A percentile compares a stretch with the other conserved stretches of the same genome.
Conservation (phyloP, 2,329 filamentous ascomycete genomes). For the Penicillium sp. region DNA sequence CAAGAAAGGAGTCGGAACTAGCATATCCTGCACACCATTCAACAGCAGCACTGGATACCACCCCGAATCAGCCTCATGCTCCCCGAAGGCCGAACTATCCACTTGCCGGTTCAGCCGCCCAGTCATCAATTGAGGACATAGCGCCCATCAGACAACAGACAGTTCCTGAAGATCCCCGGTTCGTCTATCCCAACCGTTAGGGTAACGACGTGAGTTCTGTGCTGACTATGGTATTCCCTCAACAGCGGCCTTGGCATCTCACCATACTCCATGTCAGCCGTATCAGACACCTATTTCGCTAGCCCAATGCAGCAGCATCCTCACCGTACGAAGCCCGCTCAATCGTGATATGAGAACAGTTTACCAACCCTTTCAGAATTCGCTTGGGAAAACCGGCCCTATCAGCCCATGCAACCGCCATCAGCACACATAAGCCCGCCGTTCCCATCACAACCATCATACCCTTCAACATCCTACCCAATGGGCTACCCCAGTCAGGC, state of each 20-base stretch:
- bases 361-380: slow-evolving; percentile 29
- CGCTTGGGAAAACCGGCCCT: slow-evolving; percentile 30
- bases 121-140: slow-evolving; percentile 8
- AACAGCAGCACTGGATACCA: slow-evolving; percentile 10
- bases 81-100: slow-evolving; percentile 7
- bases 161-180: slow-evolving; percentile 12
- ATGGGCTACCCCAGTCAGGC: slow-evolving; percentile 27
- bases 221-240: slow-evolving; percentile 6
- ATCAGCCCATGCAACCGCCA: slow-evolving; percentile 29
- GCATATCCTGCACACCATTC: slow-evolving; percentile 13
- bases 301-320: slow-evolving; percentile 32
- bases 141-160: slow-evolving; percentile 8
- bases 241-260: slow-evolving; percentile 18
- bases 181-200: neutral
- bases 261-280: slow-evolving; percentile 24
- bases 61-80: slow-evolving; percentile 7
- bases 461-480: slow-evolving; percentile 24
- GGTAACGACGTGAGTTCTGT: neutral
- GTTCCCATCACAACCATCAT: slow-evolving; percentile 25
- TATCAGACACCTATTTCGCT: slow-evolving; percentile 23
- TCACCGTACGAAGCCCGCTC: slow-evolving; percentile 25
- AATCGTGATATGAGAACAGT: neutral
- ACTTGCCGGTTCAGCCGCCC: slow-evolving; percentile 4
- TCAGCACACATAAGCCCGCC: slow-evolving; percentile 28
- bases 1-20: slow-evolving; percentile 3